Evolutionary conservation across 2,329 filamentous ascomycete species (phyloP), one percentile per base, ranked within the genome.

Genomic region (Aspergillus luchuensis): DNA sequence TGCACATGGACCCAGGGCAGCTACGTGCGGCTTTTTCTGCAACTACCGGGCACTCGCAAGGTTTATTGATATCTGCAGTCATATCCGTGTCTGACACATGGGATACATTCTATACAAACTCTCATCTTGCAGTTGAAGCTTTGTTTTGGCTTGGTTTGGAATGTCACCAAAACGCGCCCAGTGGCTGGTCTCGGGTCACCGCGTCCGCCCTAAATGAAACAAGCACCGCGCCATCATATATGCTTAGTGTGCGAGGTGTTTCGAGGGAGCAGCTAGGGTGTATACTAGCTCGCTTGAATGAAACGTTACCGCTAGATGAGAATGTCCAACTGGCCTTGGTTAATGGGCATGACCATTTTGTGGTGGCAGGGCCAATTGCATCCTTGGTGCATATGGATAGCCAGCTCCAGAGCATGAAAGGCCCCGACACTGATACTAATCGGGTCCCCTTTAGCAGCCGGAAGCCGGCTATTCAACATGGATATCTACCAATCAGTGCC

Each of bases 401-500:
- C 25, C 58, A 65, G 33, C 49, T 67, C 0, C 33, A 3, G 8
- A 30, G 13, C 15, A 33, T 61, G 3, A 57, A 41, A n/a, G 21
- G 57, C n/a, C 21, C 57, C 28, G 57, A 53, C 1, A 21, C 45
- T 39, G 61, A 65, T 21, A 64, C 66, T 63, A 56, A 62, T 23
- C 60, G 70, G n/a, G 60, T 73, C 8, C 72, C 74, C 1, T 76
- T 73, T 55, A 70, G 66, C 17, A 67, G 70, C 23, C 69, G 77
- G 43, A 75, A 72, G 45, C 60, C 69, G 2, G 60, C 54, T 23
- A 58, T 74, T 33, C 63, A 60, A 4, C 59, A 68, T 58, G 59
- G 60, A 1, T 80, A 79, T 48, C 65, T 81, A 2, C 78, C 78
- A 0, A 77, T 80, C 50, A 75, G 71, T 25, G 72, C 74, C 1